phyloP scores from a whole-genome alignment of 1,139 yeast genomes.

The Geotrichum reessii region DNA sequence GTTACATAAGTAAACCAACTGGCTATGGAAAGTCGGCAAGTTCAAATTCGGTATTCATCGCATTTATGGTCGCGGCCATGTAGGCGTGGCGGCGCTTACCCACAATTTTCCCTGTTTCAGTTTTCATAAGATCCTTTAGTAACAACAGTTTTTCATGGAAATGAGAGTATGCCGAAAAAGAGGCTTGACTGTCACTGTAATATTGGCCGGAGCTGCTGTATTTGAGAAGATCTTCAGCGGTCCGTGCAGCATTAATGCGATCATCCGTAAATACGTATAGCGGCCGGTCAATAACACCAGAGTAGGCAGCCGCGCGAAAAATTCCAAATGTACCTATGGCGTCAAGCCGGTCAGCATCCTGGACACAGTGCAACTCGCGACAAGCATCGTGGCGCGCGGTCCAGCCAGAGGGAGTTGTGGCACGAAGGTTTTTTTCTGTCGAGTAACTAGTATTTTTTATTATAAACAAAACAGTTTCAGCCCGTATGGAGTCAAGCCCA shows the following conservation, averaged over 20 bases:
- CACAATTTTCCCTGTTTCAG: slow-evolving; percentile 29
- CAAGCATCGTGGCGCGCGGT: slow-evolving; percentile 30
- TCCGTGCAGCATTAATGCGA: slow-evolving; percentile 47
- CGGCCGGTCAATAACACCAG: slow-evolving; percentile 31
- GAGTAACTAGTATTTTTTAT: slow-evolving; percentile 32
- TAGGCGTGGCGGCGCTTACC: slow-evolving; percentile 30
- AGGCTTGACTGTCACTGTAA: neutral
- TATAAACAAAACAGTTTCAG: slow-evolving; percentile 28
- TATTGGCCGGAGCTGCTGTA: too few relatives aligned
- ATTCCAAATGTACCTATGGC: slow-evolving; percentile 39
- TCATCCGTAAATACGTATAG: slow-evolving; percentile 47
- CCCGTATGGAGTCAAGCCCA: slow-evolving; percentile 23
- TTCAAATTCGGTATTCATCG: slow-evolving; percentile 22
- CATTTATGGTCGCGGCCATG: slow-evolving; percentile 26
- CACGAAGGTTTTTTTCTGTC: slow-evolving; percentile 29
- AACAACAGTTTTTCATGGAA: slow-evolving; percentile 33
- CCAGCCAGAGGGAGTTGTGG: slow-evolving; percentile 25
- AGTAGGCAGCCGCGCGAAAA: slow-evolving; percentile 35
- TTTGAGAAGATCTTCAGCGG: neutral
- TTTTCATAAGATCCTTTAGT: slow-evolving; percentile 31
- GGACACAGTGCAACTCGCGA: slow-evolving; percentile 34
- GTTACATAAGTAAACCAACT: neutral
- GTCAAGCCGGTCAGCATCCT: slow-evolving; percentile 39
- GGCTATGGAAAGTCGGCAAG: slow-evolving; percentile 8
- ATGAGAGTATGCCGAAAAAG: slow-evolving; percentile 25